A percentile compares a stretch with the other conserved stretches of the same genome.
phyloP scores from a whole-genome alignment of 2,329 filamentous ascomycete genomes.

The Neophaeococcomyces aloes region DNA sequence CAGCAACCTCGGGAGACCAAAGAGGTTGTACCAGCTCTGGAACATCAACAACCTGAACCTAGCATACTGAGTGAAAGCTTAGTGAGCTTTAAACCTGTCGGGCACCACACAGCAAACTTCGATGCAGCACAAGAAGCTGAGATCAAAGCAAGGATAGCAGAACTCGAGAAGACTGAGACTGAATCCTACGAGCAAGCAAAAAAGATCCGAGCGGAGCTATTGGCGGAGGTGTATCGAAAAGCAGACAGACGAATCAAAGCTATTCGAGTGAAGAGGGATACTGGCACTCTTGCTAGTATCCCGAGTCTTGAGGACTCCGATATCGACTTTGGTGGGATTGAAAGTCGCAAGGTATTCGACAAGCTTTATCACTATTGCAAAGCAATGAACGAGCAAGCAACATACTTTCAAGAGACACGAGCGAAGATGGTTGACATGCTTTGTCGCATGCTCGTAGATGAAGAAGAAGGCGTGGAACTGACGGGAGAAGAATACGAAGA shows the following conservation, averaged over 20 bases:
- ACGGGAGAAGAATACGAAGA: constrained; percentile 86
- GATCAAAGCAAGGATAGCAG: constrained; percentile 28
- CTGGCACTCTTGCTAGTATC: constrained; percentile 50
- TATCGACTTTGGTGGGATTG: constrained; percentile 53
- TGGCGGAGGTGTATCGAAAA: constrained; percentile 49
- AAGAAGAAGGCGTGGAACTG: constrained; percentile 62
- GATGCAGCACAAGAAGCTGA: not conserved
- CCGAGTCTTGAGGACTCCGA: constrained; percentile 47
- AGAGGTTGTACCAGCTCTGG: not conserved
- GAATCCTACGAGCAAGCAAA: constrained; percentile 71
- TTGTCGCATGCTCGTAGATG: constrained; percentile 66
- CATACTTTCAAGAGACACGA: constrained; percentile 63
- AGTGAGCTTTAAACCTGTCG: too few relatives aligned
- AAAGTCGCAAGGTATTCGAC: constrained; percentile 57
- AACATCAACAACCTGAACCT: too few relatives aligned
- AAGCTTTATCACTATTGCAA: constrained; percentile 55
- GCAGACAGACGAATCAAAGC: constrained; percentile 54
- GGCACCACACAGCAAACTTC: constrained; percentile 36
- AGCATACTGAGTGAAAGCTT: too few relatives aligned
- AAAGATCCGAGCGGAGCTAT: constrained; percentile 62
- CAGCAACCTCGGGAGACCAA: not conserved
- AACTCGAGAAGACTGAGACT: constrained; percentile 59
- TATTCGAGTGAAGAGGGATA: constrained; percentile 41
- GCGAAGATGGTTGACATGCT: constrained; percentile 62
- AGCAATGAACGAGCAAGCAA: constrained; percentile 61